A percentile compares a stretch with the other conserved stretches of the same genome.
These are phyloP conservation scores for Sphaerulina populicola DNA, from an alignment of 2,329 filamentous ascomycete species.

Conservation along the genomic window DNA sequence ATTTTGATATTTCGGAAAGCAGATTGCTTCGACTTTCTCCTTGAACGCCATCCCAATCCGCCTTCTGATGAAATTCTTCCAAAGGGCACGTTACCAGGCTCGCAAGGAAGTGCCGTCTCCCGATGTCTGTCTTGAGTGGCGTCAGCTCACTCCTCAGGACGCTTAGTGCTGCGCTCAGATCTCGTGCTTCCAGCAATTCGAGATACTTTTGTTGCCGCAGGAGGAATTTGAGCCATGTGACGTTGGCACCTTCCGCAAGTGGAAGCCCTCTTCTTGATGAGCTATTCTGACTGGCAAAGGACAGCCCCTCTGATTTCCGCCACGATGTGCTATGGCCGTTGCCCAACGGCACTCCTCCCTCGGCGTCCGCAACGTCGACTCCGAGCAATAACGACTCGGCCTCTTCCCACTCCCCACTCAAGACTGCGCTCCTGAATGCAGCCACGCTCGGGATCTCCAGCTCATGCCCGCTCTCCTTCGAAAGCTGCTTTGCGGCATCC, in stretches of 20 bases:
- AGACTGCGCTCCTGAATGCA: constrained; percentile 72
- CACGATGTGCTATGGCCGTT: constrained; percentile 23
- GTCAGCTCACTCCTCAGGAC: constrained; percentile 85
- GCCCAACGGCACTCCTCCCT: constrained; percentile 35
- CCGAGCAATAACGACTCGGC: constrained; percentile 75
- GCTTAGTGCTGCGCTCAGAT: constrained; percentile 64
- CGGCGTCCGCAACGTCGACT: constrained; percentile 34
- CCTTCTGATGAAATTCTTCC: constrained; percentile 66
- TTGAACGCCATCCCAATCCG: constrained; percentile 74
- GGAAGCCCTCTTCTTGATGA: constrained; percentile 50
- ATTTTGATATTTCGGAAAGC: constrained; percentile 75
- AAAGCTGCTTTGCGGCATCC: constrained; percentile 64
- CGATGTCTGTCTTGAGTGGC: constrained; percentile 69
- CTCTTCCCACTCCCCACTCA: constrained; percentile 71
- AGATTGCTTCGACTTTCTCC: constrained; percentile 66
- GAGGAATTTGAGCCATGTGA: constrained; percentile 74
- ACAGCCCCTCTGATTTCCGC: constrained; percentile 19
- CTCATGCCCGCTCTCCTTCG: constrained; percentile 74
- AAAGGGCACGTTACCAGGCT: constrained; percentile 83
- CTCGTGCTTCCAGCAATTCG: constrained; percentile 70
- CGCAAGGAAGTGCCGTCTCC: constrained; percentile 63
- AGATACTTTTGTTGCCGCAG: constrained; percentile 91
- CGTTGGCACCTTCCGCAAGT: constrained; percentile 65
- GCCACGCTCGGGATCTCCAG: constrained; percentile 79
- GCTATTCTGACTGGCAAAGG: constrained; percentile 27